These are phyloP conservation scores for Apiosordaria backusii DNA, from an alignment of 495 filamentous ascomycete species.

Conservation along the genomic window DNA sequence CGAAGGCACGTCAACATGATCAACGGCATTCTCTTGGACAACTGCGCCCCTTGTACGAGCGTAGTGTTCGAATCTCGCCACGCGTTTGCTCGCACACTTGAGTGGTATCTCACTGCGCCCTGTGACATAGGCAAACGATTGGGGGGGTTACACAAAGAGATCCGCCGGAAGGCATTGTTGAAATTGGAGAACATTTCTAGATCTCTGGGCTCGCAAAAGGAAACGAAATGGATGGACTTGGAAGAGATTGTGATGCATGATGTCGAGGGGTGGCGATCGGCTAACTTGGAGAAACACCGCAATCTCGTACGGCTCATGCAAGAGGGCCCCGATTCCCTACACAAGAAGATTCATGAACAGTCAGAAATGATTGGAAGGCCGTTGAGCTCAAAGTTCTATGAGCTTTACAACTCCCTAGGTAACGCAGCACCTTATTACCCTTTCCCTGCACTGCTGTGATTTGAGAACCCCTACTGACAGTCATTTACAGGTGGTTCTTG, in stretches of 20 bases:
- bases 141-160: conserved; percentile 6
- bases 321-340: not conserved
- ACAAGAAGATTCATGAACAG: not conserved
- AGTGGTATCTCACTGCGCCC: conserved; percentile 32
- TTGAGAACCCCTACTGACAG: no score
- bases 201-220: not conserved
- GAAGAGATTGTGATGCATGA: no score
- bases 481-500: conserved; percentile 12
- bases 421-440: not conserved
- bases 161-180: conserved; percentile 21
- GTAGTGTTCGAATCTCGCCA: conserved; percentile 30
- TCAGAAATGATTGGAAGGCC: not conserved
- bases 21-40: conserved; percentile 42
- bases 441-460: no score
- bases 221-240: not conserved
- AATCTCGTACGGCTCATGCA: not conserved
- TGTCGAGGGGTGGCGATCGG: no score
- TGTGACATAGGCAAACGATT: conserved; percentile 23
- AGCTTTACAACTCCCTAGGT: not conserved
- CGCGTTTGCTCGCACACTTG: conserved; percentile 27
- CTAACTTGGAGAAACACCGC: not conserved
- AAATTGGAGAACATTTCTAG: conserved; percentile 29
- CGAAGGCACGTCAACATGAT: conserved; percentile 40
- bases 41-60: conserved; percentile 23
- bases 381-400: not conserved